phyloP scores from a whole-genome alignment of 2,329 filamentous ascomycete genomes.

The Dactylonectria estremocensis region DNA sequence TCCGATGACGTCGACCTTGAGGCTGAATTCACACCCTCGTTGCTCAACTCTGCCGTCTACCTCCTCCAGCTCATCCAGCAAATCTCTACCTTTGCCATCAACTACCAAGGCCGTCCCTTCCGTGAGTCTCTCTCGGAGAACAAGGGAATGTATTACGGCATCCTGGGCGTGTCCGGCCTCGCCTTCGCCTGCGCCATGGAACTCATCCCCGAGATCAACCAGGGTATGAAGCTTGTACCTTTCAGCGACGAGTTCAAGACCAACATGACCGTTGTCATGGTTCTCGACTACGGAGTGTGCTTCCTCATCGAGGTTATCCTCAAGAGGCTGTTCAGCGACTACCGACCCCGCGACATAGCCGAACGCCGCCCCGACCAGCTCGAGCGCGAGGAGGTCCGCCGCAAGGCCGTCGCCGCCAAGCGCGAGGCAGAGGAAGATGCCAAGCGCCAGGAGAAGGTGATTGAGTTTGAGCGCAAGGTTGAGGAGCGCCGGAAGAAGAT shows the following conservation, averaged over 20 bases:
- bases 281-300: conserved; percentile 89
- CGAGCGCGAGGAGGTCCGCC: conserved; percentile 79
- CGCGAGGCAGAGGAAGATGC: conserved; percentile 67
- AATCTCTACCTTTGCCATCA: conserved; percentile 98
- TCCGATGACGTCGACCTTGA: conserved; percentile 84
- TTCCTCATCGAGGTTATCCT: conserved; percentile 89
- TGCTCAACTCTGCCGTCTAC: conserved; percentile 97
- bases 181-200: conserved; percentile 97
- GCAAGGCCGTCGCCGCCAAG: conserved; percentile 68
- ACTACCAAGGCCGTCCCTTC: conserved; percentile 99
- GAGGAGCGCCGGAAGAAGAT: conserved; percentile 66
- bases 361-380: conserved; percentile 89
- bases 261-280: conserved; percentile 88
- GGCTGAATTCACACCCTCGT: conserved; percentile 91
- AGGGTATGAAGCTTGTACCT: conserved; percentile 91
- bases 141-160: conserved; percentile 97
- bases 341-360: conserved; percentile 93
- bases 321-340: conserved; percentile 91
- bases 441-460: conserved; percentile 68
- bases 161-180: conserved; percentile 89
- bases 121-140: conserved; percentile 96
- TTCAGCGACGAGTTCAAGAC: conserved; percentile 92
- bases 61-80: conserved; percentile 98
- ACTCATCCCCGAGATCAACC: conserved; percentile 94
- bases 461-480: conserved; percentile 72